These are phyloP conservation scores for Spathaspora sp. DNA, from an alignment of 1,139 yeast genomes.

Conservation along the genomic window DNA sequence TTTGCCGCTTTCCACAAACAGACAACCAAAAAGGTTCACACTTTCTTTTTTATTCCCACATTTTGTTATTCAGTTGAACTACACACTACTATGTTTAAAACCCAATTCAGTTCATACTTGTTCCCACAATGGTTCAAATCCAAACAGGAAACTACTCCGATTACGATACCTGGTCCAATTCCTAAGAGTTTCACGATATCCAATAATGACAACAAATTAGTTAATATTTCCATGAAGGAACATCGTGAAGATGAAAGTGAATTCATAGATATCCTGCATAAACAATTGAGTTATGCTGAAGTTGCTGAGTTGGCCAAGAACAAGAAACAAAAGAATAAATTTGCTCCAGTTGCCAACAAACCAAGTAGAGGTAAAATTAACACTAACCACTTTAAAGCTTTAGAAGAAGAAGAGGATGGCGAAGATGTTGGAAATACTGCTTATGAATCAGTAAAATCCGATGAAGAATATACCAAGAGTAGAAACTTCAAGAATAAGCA, in stretches of 20 bases:
- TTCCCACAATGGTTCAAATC: constrained; percentile 16
- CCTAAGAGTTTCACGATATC: constrained; percentile 33
- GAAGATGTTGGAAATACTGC: constrained; percentile 3
- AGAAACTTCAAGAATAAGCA: constrained; percentile 14
- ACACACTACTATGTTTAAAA: constrained; percentile 11
- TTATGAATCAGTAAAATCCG: constrained; percentile 11
- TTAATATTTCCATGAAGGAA: constrained; percentile 38
- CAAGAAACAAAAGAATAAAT: constrained; percentile 9
- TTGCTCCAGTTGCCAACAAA: neutral
- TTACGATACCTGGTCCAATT: constrained; percentile 17
- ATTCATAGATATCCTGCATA: constrained; percentile 37
- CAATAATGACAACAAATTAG: constrained; percentile 25
- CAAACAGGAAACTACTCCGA: constrained; percentile 4
- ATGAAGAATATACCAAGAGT: constrained; percentile 12
- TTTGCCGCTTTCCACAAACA: neutral
- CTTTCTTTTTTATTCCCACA: neutral
- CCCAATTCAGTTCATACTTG: constrained; percentile 10
- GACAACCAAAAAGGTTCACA: neutral
- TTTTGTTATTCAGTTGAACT: neutral
- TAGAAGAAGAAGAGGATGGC: constrained; percentile 5
- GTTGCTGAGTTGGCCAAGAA: constrained; percentile 35
- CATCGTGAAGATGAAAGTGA: constrained; percentile 14
- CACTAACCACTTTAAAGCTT: constrained; percentile 11
- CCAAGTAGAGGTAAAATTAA: constrained; percentile 8
- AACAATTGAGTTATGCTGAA: constrained; percentile 45